These are phyloP conservation scores for Penicillium turbatum DNA, from an alignment of 495 filamentous ascomycete genomes.

Conservation along the genomic window DNA sequence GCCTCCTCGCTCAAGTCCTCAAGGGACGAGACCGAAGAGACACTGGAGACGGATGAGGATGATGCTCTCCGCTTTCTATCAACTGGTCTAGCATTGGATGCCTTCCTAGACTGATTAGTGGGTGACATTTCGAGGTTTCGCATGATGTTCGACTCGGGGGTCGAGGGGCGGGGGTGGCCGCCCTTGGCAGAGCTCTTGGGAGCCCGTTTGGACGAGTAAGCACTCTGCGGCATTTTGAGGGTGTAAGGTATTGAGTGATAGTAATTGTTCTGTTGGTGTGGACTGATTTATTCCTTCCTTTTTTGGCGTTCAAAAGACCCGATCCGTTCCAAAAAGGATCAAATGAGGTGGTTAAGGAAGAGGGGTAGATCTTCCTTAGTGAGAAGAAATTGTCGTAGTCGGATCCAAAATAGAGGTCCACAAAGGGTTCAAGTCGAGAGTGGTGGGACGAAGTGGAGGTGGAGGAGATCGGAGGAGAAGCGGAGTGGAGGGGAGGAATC, in stretches of 20 bases:
- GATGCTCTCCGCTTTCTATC: conserved; percentile 41
- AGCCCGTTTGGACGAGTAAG: conserved; percentile 32
- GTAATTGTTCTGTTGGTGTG: not conserved
- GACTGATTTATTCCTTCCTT: not conserved
- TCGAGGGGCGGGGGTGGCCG: conserved; percentile 20
- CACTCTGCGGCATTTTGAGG: conserved; percentile 30
- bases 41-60: conserved; percentile 40
- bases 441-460: conserved; percentile 12
- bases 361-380: not conserved
- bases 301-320: not conserved
- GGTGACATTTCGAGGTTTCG: conserved; percentile 18
- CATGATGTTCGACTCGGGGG: conserved; percentile 19
- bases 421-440: not conserved
- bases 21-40: conserved; percentile 41
- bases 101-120: conserved; percentile 27
- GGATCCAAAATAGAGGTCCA: conserved; percentile 8
- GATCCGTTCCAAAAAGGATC: conserved; percentile 4
- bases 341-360: conserved; percentile 5
- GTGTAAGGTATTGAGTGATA: conserved; percentile 1
- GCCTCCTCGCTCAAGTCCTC: conserved; percentile 38
- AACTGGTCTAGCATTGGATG: conserved; percentile 21
- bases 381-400: not conserved
- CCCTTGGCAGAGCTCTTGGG: conserved; percentile 28
- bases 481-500: conserved; percentile 12
- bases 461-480: conserved; percentile 13